Evolutionary conservation across 495 filamentous ascomycete genomes (phyloP), one percentile per base, ranked within the genome.

Genomic region (Apodospora peruviana): DNA sequence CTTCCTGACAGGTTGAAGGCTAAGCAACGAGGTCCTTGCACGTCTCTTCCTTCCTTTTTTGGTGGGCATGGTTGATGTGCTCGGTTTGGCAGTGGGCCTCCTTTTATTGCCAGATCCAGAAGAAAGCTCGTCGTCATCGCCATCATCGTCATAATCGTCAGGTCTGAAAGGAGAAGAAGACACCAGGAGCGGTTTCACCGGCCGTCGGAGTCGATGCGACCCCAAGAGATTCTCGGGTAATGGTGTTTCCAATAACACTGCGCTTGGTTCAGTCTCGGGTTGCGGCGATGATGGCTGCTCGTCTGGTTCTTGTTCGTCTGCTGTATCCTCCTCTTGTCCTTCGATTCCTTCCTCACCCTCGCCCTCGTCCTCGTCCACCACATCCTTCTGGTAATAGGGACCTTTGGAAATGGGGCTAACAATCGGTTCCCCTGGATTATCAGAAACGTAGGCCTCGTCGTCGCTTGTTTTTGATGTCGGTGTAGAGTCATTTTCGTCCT

Each of bases 111-210:
- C 37, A 20, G 16, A 20, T 21, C 34, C 24, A 14, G 35, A 18
- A 5, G 24, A 44, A 14, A 44, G 42, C 24, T 42, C 25, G n/a
- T 47, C 40, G 4, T 50, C 17, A n/a, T n/a, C n/a, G n/a, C n/a
- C n/a, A n/a, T n/a, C n/a, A n/a, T n/a, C n/a, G n/a, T n/a, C n/a
- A n/a, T n/a, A n/a, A n/a, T n/a, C n/a, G n/a, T n/a, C n/a, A n/a
- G n/a, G n/a, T n/a, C n/a, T n/a, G n/a, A n/a, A n/a, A n/a, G n/a
- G n/a, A n/a, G n/a, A n/a, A n/a, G n/a, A n/a, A n/a, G n/a, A n/a
- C n/a, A n/a, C n/a, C n/a, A n/a, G n/a, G n/a, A n/a, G n/a, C 32
- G 18, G n/a, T 40, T 17, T 25, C 34, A n/a, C 19, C 27, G 27
- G 27, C 7, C 27, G 27, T 7, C 27, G 27, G 27, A 32, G 27